These are phyloP conservation scores for Aureobasidium musti DNA, from an alignment of 2,329 filamentous ascomycete genomes.

Conservation along the genomic window DNA sequence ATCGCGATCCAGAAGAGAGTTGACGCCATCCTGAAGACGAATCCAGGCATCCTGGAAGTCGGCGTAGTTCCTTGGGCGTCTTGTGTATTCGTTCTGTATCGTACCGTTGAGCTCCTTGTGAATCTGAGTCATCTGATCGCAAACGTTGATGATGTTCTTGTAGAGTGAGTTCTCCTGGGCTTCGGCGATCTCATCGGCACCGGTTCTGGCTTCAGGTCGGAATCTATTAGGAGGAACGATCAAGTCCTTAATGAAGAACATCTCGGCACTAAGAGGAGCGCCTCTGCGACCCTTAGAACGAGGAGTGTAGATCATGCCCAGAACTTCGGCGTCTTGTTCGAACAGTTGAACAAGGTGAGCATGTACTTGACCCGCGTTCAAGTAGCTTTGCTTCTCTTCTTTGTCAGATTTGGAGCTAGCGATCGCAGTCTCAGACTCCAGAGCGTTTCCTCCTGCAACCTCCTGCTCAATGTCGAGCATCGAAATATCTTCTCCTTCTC, in stretches of 20 bases:
- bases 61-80: constrained; percentile 64
- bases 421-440: constrained; percentile 50
- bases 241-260: constrained; percentile 89
- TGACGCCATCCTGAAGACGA: constrained; percentile 83
- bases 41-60: constrained; percentile 82
- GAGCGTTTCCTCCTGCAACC: constrained; percentile 53
- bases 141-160: constrained; percentile 77
- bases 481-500: constrained; percentile 39
- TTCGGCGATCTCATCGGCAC: constrained; percentile 79
- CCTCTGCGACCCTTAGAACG: constrained; percentile 62
- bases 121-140: constrained; percentile 71
- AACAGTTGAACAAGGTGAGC: constrained; percentile 79
- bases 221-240: constrained; percentile 91
- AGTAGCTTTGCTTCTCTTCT: constrained; percentile 64
- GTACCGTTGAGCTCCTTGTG: constrained; percentile 65
- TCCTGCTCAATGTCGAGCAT: constrained; percentile 47
- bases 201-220: constrained; percentile 81
- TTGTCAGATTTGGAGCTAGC: constrained; percentile 38
- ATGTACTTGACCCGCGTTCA: constrained; percentile 80
- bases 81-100: constrained; percentile 46
- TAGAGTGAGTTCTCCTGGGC: constrained; percentile 86
- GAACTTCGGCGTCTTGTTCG: constrained; percentile 79
- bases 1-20: constrained; percentile 87
- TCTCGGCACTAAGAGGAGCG: constrained; percentile 68
- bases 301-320: constrained; percentile 82